Base-by-base conservation (phyloP, 2,329 filamentous ascomycete genomes). In the Hymenoscyphus fraxineus region DNA sequence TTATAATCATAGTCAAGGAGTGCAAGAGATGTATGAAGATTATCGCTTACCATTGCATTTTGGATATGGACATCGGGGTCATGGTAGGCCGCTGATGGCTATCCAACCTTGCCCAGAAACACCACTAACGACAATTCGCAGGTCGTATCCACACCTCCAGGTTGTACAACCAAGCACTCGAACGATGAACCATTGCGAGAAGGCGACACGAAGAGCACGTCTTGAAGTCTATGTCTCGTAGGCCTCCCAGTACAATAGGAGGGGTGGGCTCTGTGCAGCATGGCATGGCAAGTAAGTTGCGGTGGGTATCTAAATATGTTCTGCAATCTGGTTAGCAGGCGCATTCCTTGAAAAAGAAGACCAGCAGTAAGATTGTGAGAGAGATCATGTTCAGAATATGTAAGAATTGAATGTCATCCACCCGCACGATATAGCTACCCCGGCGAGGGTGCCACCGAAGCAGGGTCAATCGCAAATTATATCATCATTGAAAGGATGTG, bases 391-490 rank as follows among this genome's bases (percentile, higher is more conserved):
- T 97, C 93, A 97, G 93, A 92, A 97, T 96, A 97, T 96, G 93
- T 97, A 97, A 97, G 93, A 61, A 94, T 87, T 88, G 80, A 93
- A 91, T 96, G 90, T 97, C 93, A 96, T 82, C 78, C 85, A 77
- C 81, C 84, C 81, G 80, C 76, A 80, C 83, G 89, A 88, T 93
- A 88, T 89, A 84, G 88, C 90, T 82, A 84, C 91, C 87, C 93
- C 86, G 93, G 93, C 93, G 90, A 89, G 92, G 87, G 90, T 81
- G 84, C 92, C 92, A 93, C 87, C 87, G 81, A 82, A 79, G 79
- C 78, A 81, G 83, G 85, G 90, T 97, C 93, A 96, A 94, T 94
- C 93, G 93, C 93, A 97, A 97, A 97, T 97, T 97, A 92, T 91
- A 83, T 90, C 93, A 96, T 97, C 93, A 91, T 89, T 72, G 72